Base-by-base conservation (phyloP, 169 alveolate species). In the Neospora caninum region DNA sequence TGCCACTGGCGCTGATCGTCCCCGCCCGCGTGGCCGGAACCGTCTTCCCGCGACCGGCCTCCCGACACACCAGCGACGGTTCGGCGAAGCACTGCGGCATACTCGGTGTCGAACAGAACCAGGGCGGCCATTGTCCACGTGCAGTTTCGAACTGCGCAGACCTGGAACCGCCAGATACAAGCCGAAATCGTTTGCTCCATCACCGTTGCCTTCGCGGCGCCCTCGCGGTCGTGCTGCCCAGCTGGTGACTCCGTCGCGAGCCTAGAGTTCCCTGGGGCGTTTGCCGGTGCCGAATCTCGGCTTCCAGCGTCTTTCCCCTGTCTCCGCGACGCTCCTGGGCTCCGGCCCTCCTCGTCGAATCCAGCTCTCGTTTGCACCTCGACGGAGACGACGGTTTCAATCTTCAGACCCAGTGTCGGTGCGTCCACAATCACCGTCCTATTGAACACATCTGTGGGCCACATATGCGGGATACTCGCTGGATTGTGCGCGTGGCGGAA, bases 61-160 rank as follows among this genome's bases (percentile, higher is more conserved):
- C 58, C 58, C 58, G 58, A 13, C 58, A 49, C 58, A 49, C 58
- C 13, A 49, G 22, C 58, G 36, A 42, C 41, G 6, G 89, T 82
- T 41, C 41, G n/a, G 13, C 89, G 54, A 9, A 82, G 39, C 18
- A 82, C 89, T 29, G 89, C 89, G 0, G 89, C 89, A 41, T 82
- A 43, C 64, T 82, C 69, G 34, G 89, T 78, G 73, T 93, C 95
- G 69, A 86, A 86, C 45, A 93, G 84, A 27, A 93, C 95, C 4
- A 58, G 58, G 42, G 93, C 53, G 22, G 95, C 95, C n/a, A 93
- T 54, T 41, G 89, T 70, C 95, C 95, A 93, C 84, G 95, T 93
- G 53, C 93, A 93, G 49, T 93, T 93, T 34, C 95, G 58, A 2
- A 93, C 67, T 0, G 84, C 93, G 0, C 91, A 49, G 13, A 89